phyloP scores from a whole-genome alignment of 2,329 filamentous ascomycete species.

The Alternaria burnsii region DNA sequence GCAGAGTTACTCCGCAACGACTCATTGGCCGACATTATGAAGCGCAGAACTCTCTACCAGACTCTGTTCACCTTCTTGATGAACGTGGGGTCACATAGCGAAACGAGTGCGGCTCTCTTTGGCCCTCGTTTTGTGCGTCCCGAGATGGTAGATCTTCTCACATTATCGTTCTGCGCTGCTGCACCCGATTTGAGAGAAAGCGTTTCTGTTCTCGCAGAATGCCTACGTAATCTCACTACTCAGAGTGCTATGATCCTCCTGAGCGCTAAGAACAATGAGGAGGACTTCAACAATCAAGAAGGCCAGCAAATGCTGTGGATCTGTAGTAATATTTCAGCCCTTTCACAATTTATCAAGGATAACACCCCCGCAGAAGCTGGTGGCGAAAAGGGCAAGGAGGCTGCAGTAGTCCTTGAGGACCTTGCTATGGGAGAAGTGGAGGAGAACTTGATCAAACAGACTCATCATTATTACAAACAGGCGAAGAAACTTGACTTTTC shows the following conservation, averaged over 20 bases:
- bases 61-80: conserved; percentile 53
- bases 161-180: conserved; percentile 40
- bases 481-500: conserved; percentile 21
- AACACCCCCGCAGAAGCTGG: not conserved
- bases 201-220: conserved; percentile 33
- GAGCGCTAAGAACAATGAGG: conserved; percentile 23
- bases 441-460: conserved; percentile 50
- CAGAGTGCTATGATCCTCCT: conserved; percentile 35
- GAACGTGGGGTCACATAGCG: conserved; percentile 42
- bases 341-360: conserved; percentile 36
- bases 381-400: not conserved
- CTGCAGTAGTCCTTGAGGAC: not conserved
- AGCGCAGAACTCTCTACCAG: conserved; percentile 49
- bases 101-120: conserved; percentile 43
- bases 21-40: conserved; percentile 50
- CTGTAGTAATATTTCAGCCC: conserved; percentile 41
- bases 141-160: conserved; percentile 48
- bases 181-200: conserved; percentile 10
- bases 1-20: conserved; percentile 55
- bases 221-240: conserved; percentile 36
- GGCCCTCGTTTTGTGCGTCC: conserved; percentile 46
- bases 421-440: conserved; percentile 41
- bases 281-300: conserved; percentile 32
- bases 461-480: conserved; percentile 28
- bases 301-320: conserved; percentile 45